These are phyloP conservation scores for Calocybe cyanea DNA, from an alignment of 768 basidiomycete genomes.

Conservation along the genomic window DNA sequence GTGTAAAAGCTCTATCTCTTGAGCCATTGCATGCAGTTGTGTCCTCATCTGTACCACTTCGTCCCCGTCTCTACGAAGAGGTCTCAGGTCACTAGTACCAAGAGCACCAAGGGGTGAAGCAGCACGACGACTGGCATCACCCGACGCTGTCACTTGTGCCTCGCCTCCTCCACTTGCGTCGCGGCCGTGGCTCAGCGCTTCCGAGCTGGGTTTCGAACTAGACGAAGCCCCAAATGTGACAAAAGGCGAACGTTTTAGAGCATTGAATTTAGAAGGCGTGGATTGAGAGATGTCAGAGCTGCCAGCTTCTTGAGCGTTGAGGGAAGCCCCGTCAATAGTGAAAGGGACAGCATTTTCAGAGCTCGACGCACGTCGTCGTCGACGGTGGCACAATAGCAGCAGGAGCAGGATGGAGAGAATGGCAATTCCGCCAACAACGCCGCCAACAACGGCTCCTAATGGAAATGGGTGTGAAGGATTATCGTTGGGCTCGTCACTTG, in stretches of 20 bases:
- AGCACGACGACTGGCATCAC: no score
- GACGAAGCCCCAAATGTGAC: neutral
- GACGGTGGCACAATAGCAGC: slow-evolving; percentile 7
- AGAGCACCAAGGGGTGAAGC: no score
- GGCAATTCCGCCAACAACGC: slow-evolving; percentile 8
- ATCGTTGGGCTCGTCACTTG: neutral
- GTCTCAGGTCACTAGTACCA: neutral
- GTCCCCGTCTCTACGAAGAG: neutral
- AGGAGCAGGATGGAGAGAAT: slow-evolving; percentile 1
- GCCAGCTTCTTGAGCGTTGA: no score
- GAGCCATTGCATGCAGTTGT: slow-evolving; percentile 9
- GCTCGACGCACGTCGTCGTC: neutral
- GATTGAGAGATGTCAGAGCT: no score
- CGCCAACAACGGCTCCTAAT: slow-evolving; percentile 12
- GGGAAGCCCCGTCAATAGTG: neutral
- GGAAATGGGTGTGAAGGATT: neutral
- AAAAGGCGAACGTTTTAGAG: neutral
- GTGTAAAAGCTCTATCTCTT: slow-evolving; percentile 9
- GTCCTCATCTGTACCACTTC: slow-evolving; percentile 8
- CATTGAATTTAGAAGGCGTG: neutral
- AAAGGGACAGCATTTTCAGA: neutral
- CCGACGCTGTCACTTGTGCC: neutral
- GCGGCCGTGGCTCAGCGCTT: neutral
- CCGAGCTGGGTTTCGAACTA: neutral
- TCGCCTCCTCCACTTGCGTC: neutral